A percentile compares a stretch with the other conserved stretches of the same genome.
phyloP scores from a whole-genome alignment of 2,329 filamentous ascomycete genomes.

The Parastagonospora avenae region DNA sequence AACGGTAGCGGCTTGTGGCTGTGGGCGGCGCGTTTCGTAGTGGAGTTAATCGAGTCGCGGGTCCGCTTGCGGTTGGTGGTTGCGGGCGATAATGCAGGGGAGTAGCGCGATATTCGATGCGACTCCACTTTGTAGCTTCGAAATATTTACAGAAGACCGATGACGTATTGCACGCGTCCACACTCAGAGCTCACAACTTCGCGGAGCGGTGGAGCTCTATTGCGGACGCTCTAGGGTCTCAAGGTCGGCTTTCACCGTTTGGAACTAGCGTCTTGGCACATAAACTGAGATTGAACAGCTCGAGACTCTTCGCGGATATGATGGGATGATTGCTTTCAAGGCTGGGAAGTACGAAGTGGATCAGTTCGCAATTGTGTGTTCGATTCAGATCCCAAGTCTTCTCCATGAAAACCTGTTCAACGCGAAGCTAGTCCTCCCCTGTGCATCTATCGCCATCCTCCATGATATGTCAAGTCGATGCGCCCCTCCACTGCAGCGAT shows the following conservation, averaged over 20 bases:
- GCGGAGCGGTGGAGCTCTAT: background rate
- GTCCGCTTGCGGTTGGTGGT: background rate
- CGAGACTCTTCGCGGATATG: too few species aligned
- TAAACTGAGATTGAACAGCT: too few species aligned
- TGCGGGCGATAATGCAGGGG: background rate
- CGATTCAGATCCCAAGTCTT: too few species aligned
- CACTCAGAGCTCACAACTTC: background rate
- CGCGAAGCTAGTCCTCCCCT: too few species aligned
- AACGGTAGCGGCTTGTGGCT: constrained; percentile 3
- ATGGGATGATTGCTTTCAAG: too few species aligned
- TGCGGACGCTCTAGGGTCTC: background rate
- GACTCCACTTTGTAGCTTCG: background rate
- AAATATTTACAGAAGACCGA: background rate
- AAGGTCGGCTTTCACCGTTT: background rate
- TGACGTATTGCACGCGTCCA: background rate
- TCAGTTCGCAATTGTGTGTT: too few species aligned
- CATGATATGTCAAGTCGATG: too few species aligned
- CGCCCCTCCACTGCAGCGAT: too few species aligned
- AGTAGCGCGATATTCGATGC: background rate
- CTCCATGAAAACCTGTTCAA: too few species aligned
- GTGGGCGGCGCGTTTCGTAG: constrained; percentile 12
- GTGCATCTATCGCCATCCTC: too few species aligned
- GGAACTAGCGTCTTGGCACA: constrained; percentile 2
- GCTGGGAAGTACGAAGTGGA: too few species aligned
- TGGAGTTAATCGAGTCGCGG: constrained; percentile 1